These are phyloP conservation scores for Cryptosporidium ryanae DNA, from an alignment of 169 alveolate species.

Conservation along the genomic window DNA sequence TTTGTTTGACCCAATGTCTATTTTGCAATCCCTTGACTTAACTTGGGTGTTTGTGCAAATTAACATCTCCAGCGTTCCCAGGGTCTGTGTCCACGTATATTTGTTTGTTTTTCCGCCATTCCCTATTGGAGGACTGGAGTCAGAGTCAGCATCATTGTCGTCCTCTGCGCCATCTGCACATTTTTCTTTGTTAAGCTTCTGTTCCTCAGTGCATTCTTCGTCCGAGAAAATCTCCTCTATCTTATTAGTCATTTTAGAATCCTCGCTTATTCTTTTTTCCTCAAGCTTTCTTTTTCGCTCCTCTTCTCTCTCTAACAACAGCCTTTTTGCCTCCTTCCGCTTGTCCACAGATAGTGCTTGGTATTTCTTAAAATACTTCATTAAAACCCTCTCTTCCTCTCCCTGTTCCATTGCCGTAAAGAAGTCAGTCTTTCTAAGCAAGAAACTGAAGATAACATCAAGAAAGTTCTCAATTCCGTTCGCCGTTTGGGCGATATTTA, in stretches of 20 bases:
- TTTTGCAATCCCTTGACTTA: slow-evolving; percentile 75
- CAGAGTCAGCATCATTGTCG: slow-evolving; percentile 75
- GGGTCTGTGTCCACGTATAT: slow-evolving; percentile 93
- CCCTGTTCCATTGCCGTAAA: slow-evolving; percentile 82
- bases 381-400: slow-evolving; percentile 82
- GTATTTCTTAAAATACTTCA: slow-evolving; percentile 79
- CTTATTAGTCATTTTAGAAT: slow-evolving; percentile 76
- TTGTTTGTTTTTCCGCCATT: slow-evolving; percentile 90
- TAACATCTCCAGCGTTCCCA: slow-evolving; percentile 80
- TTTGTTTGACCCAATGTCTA: slow-evolving; percentile 79
- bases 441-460: slow-evolving; percentile 92
- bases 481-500: slow-evolving; percentile 91
- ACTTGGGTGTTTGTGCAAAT: slow-evolving; percentile 77
- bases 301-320: slow-evolving; percentile 82
- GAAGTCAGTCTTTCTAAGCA: slow-evolving; percentile 96
- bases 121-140: slow-evolving; percentile 84
- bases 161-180: slow-evolving; percentile 74
- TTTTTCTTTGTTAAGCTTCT: slow-evolving; percentile 28
- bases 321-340: slow-evolving; percentile 76
- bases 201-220: slow-evolving; percentile 50
- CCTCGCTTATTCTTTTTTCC: slow-evolving; percentile 81
- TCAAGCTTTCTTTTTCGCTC: slow-evolving; percentile 77
- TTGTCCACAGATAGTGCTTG: slow-evolving; percentile 76
- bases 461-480: slow-evolving; percentile 94
- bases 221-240: slow-evolving; percentile 80